Evolutionary conservation across 2,329 filamentous ascomycete species (phyloP).

Genomic region (Ilyonectria sp.): DNA sequence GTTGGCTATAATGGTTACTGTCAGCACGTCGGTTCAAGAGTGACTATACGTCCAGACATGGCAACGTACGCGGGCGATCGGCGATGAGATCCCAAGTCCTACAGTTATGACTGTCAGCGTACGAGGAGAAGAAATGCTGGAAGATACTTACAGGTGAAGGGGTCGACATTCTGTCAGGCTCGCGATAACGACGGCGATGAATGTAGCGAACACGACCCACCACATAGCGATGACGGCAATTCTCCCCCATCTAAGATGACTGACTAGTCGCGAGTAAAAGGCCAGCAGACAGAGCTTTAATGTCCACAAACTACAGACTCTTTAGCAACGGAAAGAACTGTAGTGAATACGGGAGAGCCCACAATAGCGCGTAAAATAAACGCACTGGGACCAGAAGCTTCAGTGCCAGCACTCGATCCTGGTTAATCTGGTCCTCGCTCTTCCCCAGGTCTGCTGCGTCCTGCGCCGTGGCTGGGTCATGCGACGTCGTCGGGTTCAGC

Average conservation of each 20-base stretch:
- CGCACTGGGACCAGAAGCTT: constrained; percentile 49
- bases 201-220: constrained; percentile 46
- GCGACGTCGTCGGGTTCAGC: constrained; percentile 47
- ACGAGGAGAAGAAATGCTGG: no score
- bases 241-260: no score
- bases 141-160: constrained; percentile 37
- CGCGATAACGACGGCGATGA: constrained; percentile 46
- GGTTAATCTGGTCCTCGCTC: constrained; percentile 32
- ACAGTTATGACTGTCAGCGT: no score
- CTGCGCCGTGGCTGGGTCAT: constrained; percentile 39
- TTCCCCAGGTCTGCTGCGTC: constrained; percentile 36
- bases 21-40: no score
- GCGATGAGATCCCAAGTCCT: no score
- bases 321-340: no score
- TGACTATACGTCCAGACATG: no score
- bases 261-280: no score
- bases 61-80: no score
- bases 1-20: background rate
- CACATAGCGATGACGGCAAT: constrained; percentile 27
- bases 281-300: no score
- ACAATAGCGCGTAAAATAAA: constrained; percentile 51
- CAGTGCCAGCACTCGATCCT: constrained; percentile 42
- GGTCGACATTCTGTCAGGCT: constrained; percentile 49
- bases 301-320: no score
- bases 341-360: background rate